Conservation (phyloP, 495 filamentous ascomycete genomes). For the Chaetomium cochliodes region DNA sequence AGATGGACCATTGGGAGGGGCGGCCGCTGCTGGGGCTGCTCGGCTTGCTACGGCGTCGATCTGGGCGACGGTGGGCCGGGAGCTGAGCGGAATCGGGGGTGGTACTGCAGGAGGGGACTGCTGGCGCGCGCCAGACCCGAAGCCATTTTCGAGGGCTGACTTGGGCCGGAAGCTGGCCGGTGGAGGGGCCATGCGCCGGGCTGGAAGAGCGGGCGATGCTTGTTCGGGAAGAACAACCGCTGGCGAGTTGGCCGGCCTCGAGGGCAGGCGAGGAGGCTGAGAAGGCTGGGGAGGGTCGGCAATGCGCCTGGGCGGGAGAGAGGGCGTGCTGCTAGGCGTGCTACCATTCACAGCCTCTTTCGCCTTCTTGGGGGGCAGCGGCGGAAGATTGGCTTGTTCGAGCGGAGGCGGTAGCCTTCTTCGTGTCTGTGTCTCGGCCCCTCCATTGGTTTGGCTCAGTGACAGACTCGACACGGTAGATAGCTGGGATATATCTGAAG, state of each 20-base stretch:
- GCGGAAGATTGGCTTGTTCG: conserved; percentile 51
- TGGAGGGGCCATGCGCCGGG: conserved; percentile 45
- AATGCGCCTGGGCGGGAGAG: conserved; percentile 28
- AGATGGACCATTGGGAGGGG: conserved; percentile 28
- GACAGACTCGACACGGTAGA: conserved; percentile 47
- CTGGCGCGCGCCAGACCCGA: conserved; percentile 21
- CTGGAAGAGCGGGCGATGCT: conserved; percentile 31
- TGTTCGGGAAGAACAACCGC: conserved; percentile 17
- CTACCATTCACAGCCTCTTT: conserved; percentile 34
- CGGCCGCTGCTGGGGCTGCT: conserved; percentile 15
- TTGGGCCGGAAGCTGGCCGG: conserved; percentile 33
- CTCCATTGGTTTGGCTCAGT: conserved; percentile 35
- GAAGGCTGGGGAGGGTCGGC: conserved; percentile 36
- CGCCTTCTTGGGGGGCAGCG: conserved; percentile 49
- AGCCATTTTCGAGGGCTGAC: conserved; percentile 28
- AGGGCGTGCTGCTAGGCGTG: too few species aligned
- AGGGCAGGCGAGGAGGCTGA: conserved; percentile 46
- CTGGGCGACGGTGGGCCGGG: conserved; percentile 44
- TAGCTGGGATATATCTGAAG: conserved; percentile 46
- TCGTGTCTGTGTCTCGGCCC: conserved; percentile 31
- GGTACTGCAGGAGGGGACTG: conserved; percentile 31
- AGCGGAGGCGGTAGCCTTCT: conserved; percentile 50
- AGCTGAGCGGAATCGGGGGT: conserved; percentile 49
- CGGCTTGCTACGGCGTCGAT: conserved; percentile 43
- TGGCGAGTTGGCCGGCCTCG: conserved; percentile 37